Base-by-base conservation (phyloP, 2,329 filamentous ascomycete genomes). In the Tolypocladium inflatum region DNA sequence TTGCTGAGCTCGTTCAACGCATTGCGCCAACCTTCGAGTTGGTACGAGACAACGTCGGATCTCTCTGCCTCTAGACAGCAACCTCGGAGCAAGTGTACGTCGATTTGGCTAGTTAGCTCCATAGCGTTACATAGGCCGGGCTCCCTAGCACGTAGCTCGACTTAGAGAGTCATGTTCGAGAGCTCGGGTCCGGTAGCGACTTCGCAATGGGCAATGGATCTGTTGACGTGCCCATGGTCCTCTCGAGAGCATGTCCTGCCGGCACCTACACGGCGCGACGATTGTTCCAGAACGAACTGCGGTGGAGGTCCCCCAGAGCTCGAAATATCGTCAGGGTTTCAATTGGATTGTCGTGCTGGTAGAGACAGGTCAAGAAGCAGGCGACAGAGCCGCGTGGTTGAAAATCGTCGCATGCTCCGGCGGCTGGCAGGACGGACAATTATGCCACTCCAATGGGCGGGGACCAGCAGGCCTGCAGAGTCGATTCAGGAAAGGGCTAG, bases 51-150 rank as follows among this genome's bases (percentile, higher is more conserved):
- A 15, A 74, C 63, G 55, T 82, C 78, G 56, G 78, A 80, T 60
- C 78, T 73, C 57, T 80, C 74, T 30, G 82, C 81, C 69, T 85
- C 82, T 56, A 71, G 65, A 63, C 75, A 82, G 65, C 82, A 85
- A 39, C 80, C 79, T 58, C 74, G 70, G 41, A 84, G 73, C 26
- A 83, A 70, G 23, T 75, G 69, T 23, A 67, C 60, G 55, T 73
- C 72, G 54, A 68, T 62, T 19, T 66, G 64, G 43, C 63, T 61
- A 41, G 62, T 63, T 55, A 62, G 61, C 48, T 67, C 69, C 65
- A 72, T 69, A 17, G 63, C 60, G 59, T 61, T 60, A 54, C 54
- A 57, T 23, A 58, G 58, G 51, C 55, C 56, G 37, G 60, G 43
- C 55, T 61, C 63, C 57, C 63, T 63, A 54, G 35, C 54, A 45